phyloP scores from a whole-genome alignment of 345 rosid species.

The Rubroshorea leprosula region DNA sequence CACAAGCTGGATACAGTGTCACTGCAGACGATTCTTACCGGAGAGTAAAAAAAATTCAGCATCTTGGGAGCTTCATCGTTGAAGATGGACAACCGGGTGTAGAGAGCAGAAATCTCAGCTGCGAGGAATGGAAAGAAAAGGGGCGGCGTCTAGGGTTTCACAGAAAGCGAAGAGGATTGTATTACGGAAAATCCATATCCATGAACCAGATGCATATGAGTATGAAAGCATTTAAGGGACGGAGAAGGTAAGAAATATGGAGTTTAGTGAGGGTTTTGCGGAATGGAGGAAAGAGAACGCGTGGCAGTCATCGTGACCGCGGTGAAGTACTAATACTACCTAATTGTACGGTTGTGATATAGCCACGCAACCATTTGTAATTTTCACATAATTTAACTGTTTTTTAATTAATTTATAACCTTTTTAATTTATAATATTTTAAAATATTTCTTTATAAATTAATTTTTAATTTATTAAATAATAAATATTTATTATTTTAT shows the following conservation, averaged over 20 bases:
- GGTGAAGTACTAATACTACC: background rate
- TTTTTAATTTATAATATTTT: no score
- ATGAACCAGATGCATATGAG: slow-evolving; percentile 3
- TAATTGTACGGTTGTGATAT: slow-evolving; percentile 3
- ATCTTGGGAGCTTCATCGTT: slow-evolving; percentile 12
- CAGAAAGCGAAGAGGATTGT: slow-evolving; percentile 24
- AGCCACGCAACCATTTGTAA: no score
- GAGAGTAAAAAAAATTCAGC: slow-evolving; percentile 2
- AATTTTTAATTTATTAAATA: no score
- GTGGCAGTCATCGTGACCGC: slow-evolving; percentile 21
- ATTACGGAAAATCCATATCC: no score
- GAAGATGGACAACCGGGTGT: background rate
- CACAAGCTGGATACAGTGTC: background rate
- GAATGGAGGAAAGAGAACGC: slow-evolving; percentile 22
- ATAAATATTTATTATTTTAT: no score
- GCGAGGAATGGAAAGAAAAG: background rate
- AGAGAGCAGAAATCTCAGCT: background rate
- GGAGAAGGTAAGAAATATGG: slow-evolving; percentile 11
- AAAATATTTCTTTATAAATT: no score
- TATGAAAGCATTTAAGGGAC: slow-evolving; percentile 17
- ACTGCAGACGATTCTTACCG: slow-evolving; percentile 14
- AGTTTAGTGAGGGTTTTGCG: slow-evolving; percentile 26
- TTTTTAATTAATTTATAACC: no score
- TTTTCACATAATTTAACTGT: no score
- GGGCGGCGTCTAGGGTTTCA: slow-evolving; percentile 3